phyloP scores from a whole-genome alignment of 2,329 filamentous ascomycete genomes.

The Colletotrichum liriopes region DNA sequence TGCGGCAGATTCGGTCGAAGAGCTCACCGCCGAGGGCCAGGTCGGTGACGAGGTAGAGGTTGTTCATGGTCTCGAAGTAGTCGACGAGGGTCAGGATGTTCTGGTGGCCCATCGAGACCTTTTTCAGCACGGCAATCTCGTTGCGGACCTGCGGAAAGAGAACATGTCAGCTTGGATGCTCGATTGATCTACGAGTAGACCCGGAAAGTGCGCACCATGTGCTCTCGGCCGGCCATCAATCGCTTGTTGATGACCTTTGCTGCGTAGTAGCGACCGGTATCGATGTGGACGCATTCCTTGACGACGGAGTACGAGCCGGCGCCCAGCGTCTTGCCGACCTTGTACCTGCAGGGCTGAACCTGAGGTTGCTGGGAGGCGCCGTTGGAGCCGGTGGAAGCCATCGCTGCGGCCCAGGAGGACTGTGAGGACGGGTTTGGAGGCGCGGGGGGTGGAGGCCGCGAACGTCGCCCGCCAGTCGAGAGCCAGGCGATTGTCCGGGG shows the following conservation, averaged over 20 bases:
- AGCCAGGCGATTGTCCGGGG: background rate
- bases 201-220: slow-evolving; percentile 80
- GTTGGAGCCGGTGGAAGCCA: slow-evolving; percentile 43
- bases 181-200: slow-evolving; percentile 7
- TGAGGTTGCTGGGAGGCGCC: slow-evolving; percentile 63
- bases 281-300: slow-evolving; percentile 98
- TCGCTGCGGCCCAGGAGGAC: slow-evolving; percentile 17
- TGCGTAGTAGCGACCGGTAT: slow-evolving; percentile 97
- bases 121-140: slow-evolving; percentile 97
- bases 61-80: slow-evolving; percentile 99
- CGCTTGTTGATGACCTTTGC: slow-evolving; percentile 99
- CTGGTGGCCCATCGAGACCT: slow-evolving; percentile 98
- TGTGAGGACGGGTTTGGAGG: background rate
- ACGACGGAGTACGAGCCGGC: slow-evolving; percentile 98
- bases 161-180: slow-evolving; percentile 18
- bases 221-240: slow-evolving; percentile 95
- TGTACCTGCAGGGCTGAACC: slow-evolving; percentile 97
- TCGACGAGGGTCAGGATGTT: slow-evolving; percentile 98
- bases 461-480: slow-evolving; percentile 29
- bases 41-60: slow-evolving; percentile 97
- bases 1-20: slow-evolving; percentile 98
- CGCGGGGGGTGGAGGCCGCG: slow-evolving; percentile 11
- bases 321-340: slow-evolving; percentile 97
- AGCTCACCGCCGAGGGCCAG: slow-evolving; percentile 96
- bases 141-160: slow-evolving; percentile 82